These are phyloP conservation scores for Colletotrichum spinosum DNA, from an alignment of 2,329 filamentous ascomycete species.

Conservation along the genomic window DNA sequence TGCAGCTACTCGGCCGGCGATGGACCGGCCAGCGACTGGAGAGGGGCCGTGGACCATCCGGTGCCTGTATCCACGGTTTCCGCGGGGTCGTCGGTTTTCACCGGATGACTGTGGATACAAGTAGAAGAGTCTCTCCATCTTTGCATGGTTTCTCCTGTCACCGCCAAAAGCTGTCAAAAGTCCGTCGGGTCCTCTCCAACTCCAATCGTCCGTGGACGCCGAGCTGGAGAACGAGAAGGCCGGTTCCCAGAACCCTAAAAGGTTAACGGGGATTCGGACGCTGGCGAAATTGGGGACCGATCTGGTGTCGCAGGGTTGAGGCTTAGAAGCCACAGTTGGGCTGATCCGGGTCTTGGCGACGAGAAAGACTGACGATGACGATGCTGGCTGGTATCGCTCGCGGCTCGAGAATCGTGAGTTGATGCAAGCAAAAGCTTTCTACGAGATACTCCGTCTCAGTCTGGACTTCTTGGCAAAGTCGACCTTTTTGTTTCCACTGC, in stretches of 20 bases:
- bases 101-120: too few species aligned
- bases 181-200: too few species aligned
- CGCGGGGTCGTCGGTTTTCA: not conserved
- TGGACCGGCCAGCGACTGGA: constrained; percentile 6
- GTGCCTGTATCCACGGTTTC: constrained; percentile 16
- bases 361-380: not conserved
- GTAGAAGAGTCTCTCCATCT: too few species aligned
- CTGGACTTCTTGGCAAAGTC: constrained; percentile 18
- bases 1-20: constrained; percentile 17
- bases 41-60: constrained; percentile 18
- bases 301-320: constrained; percentile 27
- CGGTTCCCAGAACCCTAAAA: constrained; percentile 2
- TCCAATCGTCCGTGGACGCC: too few species aligned
- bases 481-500: constrained; percentile 6
- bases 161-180: too few species aligned
- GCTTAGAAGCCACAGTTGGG: constrained; percentile 26
- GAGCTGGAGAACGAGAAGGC: not conserved
- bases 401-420: constrained; percentile 4
- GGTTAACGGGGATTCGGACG: not conserved
- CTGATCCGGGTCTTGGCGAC: constrained; percentile 26
- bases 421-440: constrained; percentile 22
- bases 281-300: not conserved
- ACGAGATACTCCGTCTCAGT: constrained; percentile 26
- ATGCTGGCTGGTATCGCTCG: constrained; percentile 3
- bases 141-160: too few species aligned